Conservation (phyloP, 1,284 basidiomycete genomes). For the Boletus sp. region DNA sequence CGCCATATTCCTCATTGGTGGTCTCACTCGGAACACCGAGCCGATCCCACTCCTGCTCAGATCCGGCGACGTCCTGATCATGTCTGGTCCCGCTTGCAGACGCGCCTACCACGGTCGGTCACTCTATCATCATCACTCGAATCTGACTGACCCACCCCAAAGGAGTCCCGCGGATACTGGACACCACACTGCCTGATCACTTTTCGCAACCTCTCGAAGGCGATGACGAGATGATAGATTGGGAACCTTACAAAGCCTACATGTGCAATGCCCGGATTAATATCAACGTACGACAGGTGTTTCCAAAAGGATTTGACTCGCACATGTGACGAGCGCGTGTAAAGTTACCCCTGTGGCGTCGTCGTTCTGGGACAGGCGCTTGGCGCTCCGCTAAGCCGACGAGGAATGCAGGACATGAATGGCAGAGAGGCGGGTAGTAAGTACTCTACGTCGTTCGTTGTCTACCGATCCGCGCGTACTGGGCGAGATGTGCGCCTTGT, state of each 20-base stretch:
- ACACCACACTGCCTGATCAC: conserved; percentile 68
- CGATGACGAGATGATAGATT: conserved; percentile 36
- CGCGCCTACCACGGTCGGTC: conserved; percentile 78
- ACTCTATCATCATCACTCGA: background rate
- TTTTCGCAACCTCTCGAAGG: conserved; percentile 35
- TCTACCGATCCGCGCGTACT: conserved; percentile 15
- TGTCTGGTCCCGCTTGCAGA: conserved; percentile 82
- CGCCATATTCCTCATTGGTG: conserved; percentile 86
- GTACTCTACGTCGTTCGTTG: conserved; percentile 2
- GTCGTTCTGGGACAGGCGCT: background rate
- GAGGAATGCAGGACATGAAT: conserved; percentile 1
- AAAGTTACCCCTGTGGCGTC: background rate
- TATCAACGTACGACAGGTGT: conserved; percentile 86
- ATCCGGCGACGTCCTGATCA: conserved; percentile 87
- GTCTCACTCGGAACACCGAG: conserved; percentile 66
- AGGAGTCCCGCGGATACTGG: conserved; percentile 87
- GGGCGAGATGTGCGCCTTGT: conserved; percentile 10
- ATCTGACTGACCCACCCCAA: background rate
- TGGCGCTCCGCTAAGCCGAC: conserved; percentile 1
- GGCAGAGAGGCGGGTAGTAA: background rate
- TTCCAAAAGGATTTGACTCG: conserved; percentile 68
- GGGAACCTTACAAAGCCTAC: conserved; percentile 62
- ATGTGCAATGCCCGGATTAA: conserved; percentile 73
- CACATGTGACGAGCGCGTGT: background rate
- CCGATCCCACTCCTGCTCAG: conserved; percentile 79